Evolutionary conservation across 306 rosid species (phyloP), one percentile per base, ranked within the genome.

Genomic region (Fagus crenata): DNA sequence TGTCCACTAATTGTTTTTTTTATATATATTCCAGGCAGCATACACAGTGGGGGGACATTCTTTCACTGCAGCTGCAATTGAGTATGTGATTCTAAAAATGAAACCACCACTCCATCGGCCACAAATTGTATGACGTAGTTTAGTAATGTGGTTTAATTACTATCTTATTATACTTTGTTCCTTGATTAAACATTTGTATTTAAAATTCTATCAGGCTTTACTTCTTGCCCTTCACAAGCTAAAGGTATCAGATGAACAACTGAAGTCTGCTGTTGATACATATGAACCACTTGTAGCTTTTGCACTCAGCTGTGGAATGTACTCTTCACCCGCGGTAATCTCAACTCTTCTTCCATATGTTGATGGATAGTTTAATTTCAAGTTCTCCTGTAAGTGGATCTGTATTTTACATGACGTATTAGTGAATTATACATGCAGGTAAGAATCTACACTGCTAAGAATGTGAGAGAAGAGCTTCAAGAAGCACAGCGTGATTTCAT

Each of bases 71-170:
- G 84, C 89, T 71, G 91, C 89, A 31, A 88, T 88, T 40, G 93
- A 90, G 80, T 85, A 90, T 59, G 86, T 77, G 59, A 87, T 90
- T 75, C 83, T 89, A 84, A 89, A 86, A 87, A 84, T 87, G 86
- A 90, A 89, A 73, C 96, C 96, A 7, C 96, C 96, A 31, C 77
- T 87, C 53, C 96, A 90, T 86, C 84, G 96, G 67, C 96, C 91
- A n/a, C 93, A 90, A 81, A 89, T 87, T 69, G 96, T 90, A 90
- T 71, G 87, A 53, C 18, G 56, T 73, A 51, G 36, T 37, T 55
- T 18, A 37, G 12, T 40, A 59, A 18, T 79, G 28, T 39, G 40
- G 35, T 17, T 73, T 53, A 49, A 41, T 46, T 31, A 54, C 69
- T 72, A 41, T 75, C 32, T 53, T 81, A 8, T 32, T 75, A 68